Conservation (phyloP, 306 rosid genomes). For the Prunus mume region DNA sequence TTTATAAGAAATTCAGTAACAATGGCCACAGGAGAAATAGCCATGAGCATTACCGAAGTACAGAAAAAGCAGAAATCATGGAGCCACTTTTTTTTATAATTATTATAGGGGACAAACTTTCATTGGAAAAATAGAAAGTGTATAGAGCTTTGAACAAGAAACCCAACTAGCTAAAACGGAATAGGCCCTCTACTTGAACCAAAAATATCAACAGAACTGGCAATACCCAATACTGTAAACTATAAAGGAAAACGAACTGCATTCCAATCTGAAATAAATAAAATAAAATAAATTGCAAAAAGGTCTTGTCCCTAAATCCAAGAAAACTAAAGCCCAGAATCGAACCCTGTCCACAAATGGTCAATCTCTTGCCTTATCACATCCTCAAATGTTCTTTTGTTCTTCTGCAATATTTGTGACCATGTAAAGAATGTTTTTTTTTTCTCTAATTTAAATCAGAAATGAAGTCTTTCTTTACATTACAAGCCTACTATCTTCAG, state of each 20-base stretch:
- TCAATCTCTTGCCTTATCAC: too few relatives aligned
- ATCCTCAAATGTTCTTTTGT: too few relatives aligned
- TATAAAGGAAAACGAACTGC: too few relatives aligned
- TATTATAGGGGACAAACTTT: background rate
- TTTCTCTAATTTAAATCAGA: background rate
- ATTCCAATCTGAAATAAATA: background rate
- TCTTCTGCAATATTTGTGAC: background rate
- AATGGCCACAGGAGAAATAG: background rate
- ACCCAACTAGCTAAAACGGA: background rate
- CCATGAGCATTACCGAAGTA: background rate
- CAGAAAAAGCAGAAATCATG: background rate
- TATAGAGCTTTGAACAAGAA: background rate
- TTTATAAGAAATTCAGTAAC: background rate
- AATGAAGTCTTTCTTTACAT: background rate
- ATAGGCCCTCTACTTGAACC: background rate
- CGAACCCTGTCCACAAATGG: too few relatives aligned
- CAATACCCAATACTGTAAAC: background rate
- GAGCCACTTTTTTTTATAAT: too few relatives aligned
- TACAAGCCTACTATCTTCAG: background rate
- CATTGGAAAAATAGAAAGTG: background rate
- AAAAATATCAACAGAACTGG: background rate
- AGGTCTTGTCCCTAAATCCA: background rate
- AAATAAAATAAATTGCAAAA: background rate
- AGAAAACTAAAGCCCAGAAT: too few relatives aligned
- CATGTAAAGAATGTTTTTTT: background rate